Conservation (phyloP, 2,329 filamentous ascomycete species). For the Neoascochyta sp. region DNA sequence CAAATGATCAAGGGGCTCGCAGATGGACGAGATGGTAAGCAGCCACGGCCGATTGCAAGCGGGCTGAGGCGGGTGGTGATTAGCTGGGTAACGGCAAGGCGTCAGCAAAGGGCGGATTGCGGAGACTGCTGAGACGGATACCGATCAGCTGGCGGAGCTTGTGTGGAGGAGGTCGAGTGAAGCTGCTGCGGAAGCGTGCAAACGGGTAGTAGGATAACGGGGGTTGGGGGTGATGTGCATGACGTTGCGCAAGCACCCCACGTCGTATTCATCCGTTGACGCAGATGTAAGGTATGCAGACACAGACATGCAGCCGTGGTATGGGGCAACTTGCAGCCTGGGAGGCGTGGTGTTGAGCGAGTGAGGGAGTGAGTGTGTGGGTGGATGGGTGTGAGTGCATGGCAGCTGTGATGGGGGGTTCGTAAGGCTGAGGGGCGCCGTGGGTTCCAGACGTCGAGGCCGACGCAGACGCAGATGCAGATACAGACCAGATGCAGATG, state of each 20-base stretch:
- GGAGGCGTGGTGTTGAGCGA: too few species aligned
- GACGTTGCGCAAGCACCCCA: too few species aligned
- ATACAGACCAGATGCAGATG: neutral
- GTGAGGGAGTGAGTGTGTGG: too few species aligned
- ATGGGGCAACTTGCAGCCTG: neutral
- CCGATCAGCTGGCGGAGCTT: slow-evolving; percentile 18
- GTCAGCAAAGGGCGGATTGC: slow-evolving; percentile 10
- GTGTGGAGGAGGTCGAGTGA: slow-evolving; percentile 14
- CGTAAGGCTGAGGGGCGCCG: slow-evolving; percentile 38
- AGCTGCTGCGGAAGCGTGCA: slow-evolving; percentile 9
- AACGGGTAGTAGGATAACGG: slow-evolving; percentile 3
- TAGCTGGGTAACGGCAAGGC: slow-evolving; percentile 3
- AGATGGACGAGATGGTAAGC: too few species aligned
- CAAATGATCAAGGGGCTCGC: slow-evolving; percentile 20
- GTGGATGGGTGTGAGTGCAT: too few species aligned
- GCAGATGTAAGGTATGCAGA: too few species aligned
- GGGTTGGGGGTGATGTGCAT: too few species aligned
- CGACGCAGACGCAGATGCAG: neutral
- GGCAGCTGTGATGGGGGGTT: slow-evolving; percentile 8
- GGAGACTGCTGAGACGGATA: slow-evolving; percentile 11
- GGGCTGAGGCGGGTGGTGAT: too few species aligned
- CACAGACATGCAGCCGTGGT: slow-evolving; percentile 1
- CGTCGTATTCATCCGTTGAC: too few species aligned
- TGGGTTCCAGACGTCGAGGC: too few species aligned
- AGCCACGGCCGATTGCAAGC: too few species aligned